phyloP scores from a whole-genome alignment of 257 asterid species.

The Fraxinus cuspidata region DNA sequence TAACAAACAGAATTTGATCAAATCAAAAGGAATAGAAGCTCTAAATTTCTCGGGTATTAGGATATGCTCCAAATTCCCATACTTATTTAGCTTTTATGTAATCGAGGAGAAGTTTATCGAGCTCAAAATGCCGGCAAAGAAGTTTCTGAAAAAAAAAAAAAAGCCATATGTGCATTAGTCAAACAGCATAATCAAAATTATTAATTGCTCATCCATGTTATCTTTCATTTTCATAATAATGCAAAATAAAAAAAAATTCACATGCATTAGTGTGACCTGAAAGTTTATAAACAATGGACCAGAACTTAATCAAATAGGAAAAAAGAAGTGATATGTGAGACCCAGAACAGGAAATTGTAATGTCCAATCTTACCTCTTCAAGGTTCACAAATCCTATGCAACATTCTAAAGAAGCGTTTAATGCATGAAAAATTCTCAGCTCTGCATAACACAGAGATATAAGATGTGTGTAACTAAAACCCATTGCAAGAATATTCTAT shows the following conservation, averaged over 20 bases:
- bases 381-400: too few species aligned
- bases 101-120: slow-evolving; percentile 78
- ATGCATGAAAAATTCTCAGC: too few species aligned
- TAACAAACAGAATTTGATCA: background rate
- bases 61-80: slow-evolving; percentile 12
- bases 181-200: slow-evolving; percentile 4
- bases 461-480: too few species aligned
- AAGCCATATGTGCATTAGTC: slow-evolving; percentile 18
- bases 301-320: background rate
- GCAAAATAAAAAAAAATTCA: slow-evolving; percentile 8
- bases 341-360: background rate
- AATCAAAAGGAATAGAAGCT: background rate
- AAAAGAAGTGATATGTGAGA: background rate
- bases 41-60: background rate
- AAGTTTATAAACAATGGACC: background rate
- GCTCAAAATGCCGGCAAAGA: slow-evolving; percentile 87
- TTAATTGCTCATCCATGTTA: background rate
- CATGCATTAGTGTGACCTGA: background rate
- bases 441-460: too few species aligned
- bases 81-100: slow-evolving; percentile 72
- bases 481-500: too few species aligned
- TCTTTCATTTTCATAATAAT: background rate
- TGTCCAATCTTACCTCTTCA: background rate
- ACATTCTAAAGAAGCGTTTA: too few species aligned
- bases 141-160: slow-evolving; percentile 54